Percentiles rank a stretch among this genome's conserved stretches.
Conservation (phyloP, 805 yeast genomes). For the Sungouiella thailandica region DNA sequence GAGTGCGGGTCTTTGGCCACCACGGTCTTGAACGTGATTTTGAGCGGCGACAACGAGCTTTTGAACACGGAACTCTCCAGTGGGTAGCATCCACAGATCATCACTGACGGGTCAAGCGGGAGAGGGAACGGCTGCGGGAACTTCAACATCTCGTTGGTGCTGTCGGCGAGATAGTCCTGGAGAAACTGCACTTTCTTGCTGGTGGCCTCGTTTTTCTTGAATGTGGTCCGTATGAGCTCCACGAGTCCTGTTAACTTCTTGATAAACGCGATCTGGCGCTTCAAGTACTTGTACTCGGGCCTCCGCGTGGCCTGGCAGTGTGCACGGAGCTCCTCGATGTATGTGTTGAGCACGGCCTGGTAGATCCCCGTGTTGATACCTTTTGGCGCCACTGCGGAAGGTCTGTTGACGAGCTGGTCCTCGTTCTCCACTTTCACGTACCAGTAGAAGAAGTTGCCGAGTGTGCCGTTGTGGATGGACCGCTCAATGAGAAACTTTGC, state of each 20-base stretch:
- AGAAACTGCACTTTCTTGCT: conserved; percentile 69
- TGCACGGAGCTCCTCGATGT: conserved; percentile 32
- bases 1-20: conserved; percentile 13
- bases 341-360: conserved; percentile 33
- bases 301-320: conserved; percentile 23
- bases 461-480: conserved; percentile 55
- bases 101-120: conserved; percentile 79
- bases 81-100: conserved; percentile 70
- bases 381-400: not conserved
- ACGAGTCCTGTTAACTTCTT: conserved; percentile 62
- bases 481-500: conserved; percentile 73
- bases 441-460: conserved; percentile 90
- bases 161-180: conserved; percentile 50
- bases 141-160: conserved; percentile 34
- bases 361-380: conserved; percentile 20
- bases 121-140: conserved; percentile 57
- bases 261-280: conserved; percentile 66
- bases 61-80: conserved; percentile 84
- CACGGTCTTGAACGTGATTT: conserved; percentile 66
- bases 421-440: conserved; percentile 82
- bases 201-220: conserved; percentile 65
- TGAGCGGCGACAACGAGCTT: conserved; percentile 84
- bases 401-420: conserved; percentile 39
- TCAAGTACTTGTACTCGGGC: conserved; percentile 37
- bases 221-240: conserved; percentile 48